Base-by-base conservation (phyloP, 1,284 basidiomycete genomes). In the Pisolithus thermaeus region DNA sequence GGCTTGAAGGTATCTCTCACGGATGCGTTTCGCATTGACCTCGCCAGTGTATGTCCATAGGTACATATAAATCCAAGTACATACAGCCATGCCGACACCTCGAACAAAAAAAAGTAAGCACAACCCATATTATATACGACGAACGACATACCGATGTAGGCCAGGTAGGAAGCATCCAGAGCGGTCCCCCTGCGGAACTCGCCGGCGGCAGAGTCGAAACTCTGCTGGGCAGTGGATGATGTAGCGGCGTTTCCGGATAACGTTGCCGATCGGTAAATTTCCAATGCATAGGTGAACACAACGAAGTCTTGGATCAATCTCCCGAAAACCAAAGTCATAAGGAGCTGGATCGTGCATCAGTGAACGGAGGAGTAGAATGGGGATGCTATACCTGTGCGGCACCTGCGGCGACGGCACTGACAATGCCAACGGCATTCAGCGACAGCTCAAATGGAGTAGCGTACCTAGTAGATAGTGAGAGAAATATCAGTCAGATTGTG, bases 11-110 rank as follows among this genome's bases (percentile, higher is more conserved):
- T 92, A 90, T 11, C 64, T 71, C 67, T 91, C 89, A 23, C 88
- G 83, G 35, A 91, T 79, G n/a, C 96, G 84, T 61, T 90, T 91
- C 0, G 94, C 87, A 61, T 90, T 90, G 47, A 84, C 70, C 70
- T 98, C 95, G 18, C 85, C 92, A 0, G 93, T 94, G 66, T 90
- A 90, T 51, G 90, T 84, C 90, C 92, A 98, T 40, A 83, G 75
- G 56, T 77, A 76, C 91, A 93, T 96, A 73, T 92, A 97, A 4
- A 73, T 58, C 68, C 78, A 88, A 2, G 85, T 87, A 65, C 75
- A 81, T n/a, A 77, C 59, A 50, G 90, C 80, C 75, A 87, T 81
- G 23, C 74, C 87, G 50, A 84, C 44, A 58, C 84, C 84, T 84
- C 52, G 7, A 20, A 11, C 40, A 46, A 36, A 42, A 6, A 14